phyloP scores from a whole-genome alignment of 2,329 filamentous ascomycete genomes.

The Paraphoma chrysanthemicola region DNA sequence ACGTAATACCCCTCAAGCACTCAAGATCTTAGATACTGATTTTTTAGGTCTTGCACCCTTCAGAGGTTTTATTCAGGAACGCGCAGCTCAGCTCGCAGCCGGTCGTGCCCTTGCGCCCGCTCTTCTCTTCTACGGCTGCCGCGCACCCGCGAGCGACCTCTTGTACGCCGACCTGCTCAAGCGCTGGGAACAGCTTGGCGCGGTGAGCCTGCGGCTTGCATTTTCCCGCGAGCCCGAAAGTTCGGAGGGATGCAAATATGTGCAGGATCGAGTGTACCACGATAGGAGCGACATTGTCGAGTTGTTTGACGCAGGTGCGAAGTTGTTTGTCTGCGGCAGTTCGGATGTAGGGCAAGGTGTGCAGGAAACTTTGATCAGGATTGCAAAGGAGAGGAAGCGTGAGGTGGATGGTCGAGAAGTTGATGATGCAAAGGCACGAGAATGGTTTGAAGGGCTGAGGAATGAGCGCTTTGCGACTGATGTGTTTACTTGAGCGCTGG shows the following conservation, averaged over 20 bases:
- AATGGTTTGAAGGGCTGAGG: constrained; percentile 55
- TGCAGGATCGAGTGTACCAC: constrained; percentile 60
- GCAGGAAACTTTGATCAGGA: constrained; percentile 50
- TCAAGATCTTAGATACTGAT: too few species aligned
- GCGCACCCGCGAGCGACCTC: constrained; percentile 61
- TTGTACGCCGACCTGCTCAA: constrained; percentile 67
- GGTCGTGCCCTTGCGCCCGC: constrained; percentile 65
- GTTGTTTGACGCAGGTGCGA: constrained; percentile 59
- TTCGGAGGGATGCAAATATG: constrained; percentile 60
- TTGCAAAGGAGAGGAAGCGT: constrained; percentile 52
- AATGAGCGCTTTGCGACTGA: constrained; percentile 57
- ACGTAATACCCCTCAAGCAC: too few species aligned
- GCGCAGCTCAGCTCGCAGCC: constrained; percentile 50
- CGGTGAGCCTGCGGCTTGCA: constrained; percentile 67
- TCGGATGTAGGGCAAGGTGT: constrained; percentile 54
- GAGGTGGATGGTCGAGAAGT: constrained; percentile 44
- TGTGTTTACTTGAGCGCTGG: constrained; percentile 46
- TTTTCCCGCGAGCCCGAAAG: constrained; percentile 58
- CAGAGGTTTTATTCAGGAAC: constrained; percentile 51
- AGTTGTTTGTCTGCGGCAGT: constrained; percentile 71
- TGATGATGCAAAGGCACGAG: constrained; percentile 50
- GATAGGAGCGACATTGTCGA: constrained; percentile 55
- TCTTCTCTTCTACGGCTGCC: constrained; percentile 71
- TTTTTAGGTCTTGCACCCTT: constrained; percentile 52
- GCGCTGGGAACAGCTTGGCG: constrained; percentile 66